phyloP scores from a whole-genome alignment of 1,139 yeast genomes.

The Saccharomyces hybrid region DNA sequence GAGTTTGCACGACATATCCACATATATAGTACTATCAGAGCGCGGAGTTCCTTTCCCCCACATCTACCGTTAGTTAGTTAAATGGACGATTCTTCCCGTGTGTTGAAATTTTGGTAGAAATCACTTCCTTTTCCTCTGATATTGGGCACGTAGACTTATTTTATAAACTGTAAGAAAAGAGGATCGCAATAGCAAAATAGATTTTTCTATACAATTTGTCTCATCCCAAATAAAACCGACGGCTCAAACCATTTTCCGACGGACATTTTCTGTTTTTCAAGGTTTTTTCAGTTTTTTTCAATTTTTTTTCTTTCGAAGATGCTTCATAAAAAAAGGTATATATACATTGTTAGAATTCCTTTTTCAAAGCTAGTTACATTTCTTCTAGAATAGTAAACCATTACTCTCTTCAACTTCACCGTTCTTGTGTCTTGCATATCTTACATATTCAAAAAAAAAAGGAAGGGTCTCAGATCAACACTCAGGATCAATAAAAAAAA shows the following conservation, averaged over 20 bases:
- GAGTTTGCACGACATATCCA: background rate
- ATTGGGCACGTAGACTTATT: background rate
- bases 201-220: background rate
- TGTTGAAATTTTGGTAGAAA: background rate
- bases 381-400: background rate
- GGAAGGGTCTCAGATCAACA: background rate
- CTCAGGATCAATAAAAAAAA: constrained; percentile 3
- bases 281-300: background rate
- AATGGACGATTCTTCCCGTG: background rate
- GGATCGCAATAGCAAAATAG: background rate
- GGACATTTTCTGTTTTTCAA: background rate
- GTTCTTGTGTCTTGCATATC: background rate
- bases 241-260: background rate
- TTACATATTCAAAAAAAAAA: background rate
- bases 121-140: background rate
- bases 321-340: background rate
- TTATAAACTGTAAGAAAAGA: background rate
- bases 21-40: background rate
- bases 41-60: background rate
- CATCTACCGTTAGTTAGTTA: background rate
- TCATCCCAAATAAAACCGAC: background rate
- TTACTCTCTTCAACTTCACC: background rate
- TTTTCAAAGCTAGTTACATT: background rate
- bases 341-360: background rate
- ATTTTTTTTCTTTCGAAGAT: background rate